Evolutionary conservation across 257 asterid genomes (phyloP).

Genomic region (Nicotiana obtusifolia): DNA sequence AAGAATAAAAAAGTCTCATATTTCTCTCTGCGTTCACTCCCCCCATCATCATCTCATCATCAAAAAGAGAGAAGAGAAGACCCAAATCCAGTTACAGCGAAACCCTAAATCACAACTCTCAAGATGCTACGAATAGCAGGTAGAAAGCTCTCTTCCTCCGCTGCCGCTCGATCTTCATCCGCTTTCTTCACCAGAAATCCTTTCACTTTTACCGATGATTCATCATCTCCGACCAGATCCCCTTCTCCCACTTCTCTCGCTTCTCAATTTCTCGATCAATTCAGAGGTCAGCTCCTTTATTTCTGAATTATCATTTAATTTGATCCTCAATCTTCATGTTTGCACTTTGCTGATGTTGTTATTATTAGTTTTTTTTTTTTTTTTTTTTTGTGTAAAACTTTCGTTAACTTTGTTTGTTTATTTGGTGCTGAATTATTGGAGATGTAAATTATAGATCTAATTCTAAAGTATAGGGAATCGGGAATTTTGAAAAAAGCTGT

Average conservation of each 20-base stretch:
- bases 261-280: conserved; percentile 31
- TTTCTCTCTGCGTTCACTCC: neutral
- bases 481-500: neutral
- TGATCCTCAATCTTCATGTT: neutral
- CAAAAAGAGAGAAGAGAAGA: neutral
- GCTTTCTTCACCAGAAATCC: conserved; percentile 33
- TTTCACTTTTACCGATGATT: conserved; percentile 29
- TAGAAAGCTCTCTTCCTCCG: conserved; percentile 56
- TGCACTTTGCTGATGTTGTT: neutral
- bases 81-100: neutral
- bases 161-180: conserved; percentile 31
- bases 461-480: neutral
- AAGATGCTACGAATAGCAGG: conserved; percentile 64
- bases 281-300: conserved; percentile 39
- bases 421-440: neutral
- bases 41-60: neutral
- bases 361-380: neutral
- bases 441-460: neutral
- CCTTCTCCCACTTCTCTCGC: conserved; percentile 20
- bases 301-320: neutral
- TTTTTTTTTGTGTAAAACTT: neutral
- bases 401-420: neutral
- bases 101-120: neutral
- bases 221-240: conserved; percentile 30
- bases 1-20: neutral